These are phyloP conservation scores for Musa schizocarpa DNA, from an alignment of 176 grass and related monocot species.

Conservation along the genomic window DNA sequence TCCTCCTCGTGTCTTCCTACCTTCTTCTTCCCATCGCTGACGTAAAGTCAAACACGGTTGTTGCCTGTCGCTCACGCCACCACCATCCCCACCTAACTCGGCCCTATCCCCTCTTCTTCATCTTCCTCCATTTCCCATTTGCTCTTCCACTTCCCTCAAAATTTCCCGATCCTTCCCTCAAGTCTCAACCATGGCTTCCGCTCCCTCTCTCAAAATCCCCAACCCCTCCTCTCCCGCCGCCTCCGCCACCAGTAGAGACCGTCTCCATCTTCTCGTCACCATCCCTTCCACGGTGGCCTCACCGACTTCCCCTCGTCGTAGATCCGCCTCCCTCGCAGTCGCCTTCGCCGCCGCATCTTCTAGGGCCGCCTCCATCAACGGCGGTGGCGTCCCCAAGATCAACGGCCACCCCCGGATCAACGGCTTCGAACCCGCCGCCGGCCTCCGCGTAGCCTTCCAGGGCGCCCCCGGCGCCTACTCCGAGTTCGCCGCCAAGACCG, in stretches of 20 bases:
- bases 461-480: slow-evolving; percentile 78
- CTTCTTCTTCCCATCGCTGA: too few relatives aligned
- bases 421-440: not conserved
- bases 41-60: not conserved
- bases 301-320: not conserved
- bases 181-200: not conserved
- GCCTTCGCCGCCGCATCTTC: too few relatives aligned
- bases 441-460: slow-evolving; percentile 73
- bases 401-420: slow-evolving; percentile 27
- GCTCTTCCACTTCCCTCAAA: not conserved
- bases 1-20: too few relatives aligned
- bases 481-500: slow-evolving; percentile 91
- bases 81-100: too few relatives aligned
- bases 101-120: not conserved
- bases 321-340: not conserved
- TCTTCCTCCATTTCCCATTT: not conserved
- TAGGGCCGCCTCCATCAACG: not conserved
- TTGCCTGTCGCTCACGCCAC: too few relatives aligned
- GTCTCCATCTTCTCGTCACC: too few relatives aligned
- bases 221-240: not conserved
- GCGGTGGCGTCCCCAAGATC: slow-evolving; percentile 10
- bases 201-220: not conserved
- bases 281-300: not conserved
- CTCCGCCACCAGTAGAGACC: not conserved
- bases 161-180: not conserved